Evolutionary conservation across 257 asterid genomes (phyloP).

Genomic region (Lithospermum erythrorhizon): DNA sequence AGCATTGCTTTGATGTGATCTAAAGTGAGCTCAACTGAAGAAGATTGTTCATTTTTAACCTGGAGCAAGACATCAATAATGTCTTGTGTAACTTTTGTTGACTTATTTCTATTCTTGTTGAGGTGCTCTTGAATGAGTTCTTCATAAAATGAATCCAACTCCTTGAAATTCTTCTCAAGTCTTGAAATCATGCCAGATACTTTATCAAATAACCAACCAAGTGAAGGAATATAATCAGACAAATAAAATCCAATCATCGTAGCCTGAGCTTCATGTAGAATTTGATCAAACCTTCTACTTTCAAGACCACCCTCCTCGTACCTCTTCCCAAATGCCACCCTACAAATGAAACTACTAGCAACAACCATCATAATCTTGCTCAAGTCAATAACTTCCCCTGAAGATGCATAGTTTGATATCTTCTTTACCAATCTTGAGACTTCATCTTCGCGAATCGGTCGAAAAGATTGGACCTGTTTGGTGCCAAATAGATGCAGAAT

Average conservation of each 20-base stretch:
- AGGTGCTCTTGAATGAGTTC: slow-evolving; percentile 19
- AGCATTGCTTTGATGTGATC: slow-evolving; percentile 39
- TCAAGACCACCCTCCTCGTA: background rate
- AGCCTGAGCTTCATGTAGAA: background rate
- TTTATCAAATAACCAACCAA: slow-evolving; percentile 28
- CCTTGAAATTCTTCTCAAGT: slow-evolving; percentile 11
- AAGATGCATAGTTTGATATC: background rate
- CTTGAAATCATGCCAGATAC: slow-evolving; percentile 15
- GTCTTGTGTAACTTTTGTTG: slow-evolving; percentile 8
- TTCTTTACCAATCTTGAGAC: background rate
- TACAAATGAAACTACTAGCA: background rate
- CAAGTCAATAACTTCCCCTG: background rate
- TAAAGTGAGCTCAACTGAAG: slow-evolving; percentile 11
- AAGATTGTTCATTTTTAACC: slow-evolving; percentile 14
- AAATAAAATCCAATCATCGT: slow-evolving; percentile 3
- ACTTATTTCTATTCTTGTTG: background rate
- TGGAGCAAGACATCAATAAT: slow-evolving; percentile 29
- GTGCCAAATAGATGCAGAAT: background rate
- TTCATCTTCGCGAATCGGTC: background rate
- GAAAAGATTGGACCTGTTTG: background rate
- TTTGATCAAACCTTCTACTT: background rate
- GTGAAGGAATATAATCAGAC: slow-evolving; percentile 21
- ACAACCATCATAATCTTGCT: background rate
- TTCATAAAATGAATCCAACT: slow-evolving; percentile 22
- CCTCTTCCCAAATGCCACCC: slow-evolving; percentile 2